A percentile compares a stretch with the other conserved stretches of the same genome.
Conservation (phyloP, 352 stramenopile species). For the Hyaloperonospora arabidopsidis region DNA sequence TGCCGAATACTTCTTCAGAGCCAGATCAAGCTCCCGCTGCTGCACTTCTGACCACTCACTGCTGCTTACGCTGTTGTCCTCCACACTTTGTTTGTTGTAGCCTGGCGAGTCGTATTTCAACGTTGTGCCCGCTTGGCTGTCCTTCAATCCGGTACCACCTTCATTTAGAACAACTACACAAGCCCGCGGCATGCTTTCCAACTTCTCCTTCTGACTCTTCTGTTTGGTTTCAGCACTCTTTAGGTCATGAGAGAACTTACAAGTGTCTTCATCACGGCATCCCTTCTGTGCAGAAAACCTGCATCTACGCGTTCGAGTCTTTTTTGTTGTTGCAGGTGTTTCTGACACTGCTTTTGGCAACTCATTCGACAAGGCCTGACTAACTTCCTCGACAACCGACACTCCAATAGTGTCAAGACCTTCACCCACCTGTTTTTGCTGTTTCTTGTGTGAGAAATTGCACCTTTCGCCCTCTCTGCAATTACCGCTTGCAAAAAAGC, state of each 20-base stretch:
- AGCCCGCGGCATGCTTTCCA: conserved; percentile 2
- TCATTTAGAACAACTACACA: conserved; percentile 15
- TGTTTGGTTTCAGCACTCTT: conserved; percentile 11
- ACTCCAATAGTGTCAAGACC: neutral
- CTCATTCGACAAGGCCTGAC: conserved; percentile 9
- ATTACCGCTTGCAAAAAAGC: conserved; percentile 44
- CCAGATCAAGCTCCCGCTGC: conserved; percentile 54
- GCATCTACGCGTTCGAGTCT: conserved; percentile 28
- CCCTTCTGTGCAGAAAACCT: conserved; percentile 46
- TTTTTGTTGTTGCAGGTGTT: conserved; percentile 11
- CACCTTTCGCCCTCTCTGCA: conserved; percentile 50
- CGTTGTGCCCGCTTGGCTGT: neutral
- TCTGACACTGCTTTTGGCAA: neutral
- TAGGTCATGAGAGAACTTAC: conserved; percentile 48
- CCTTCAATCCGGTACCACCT: neutral
- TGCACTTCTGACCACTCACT: conserved; percentile 54
- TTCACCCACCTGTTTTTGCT: conserved; percentile 14
- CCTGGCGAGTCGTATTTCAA: neutral
- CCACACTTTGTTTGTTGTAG: neutral
- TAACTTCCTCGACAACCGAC: conserved; percentile 15
- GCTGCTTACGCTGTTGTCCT: conserved; percentile 10
- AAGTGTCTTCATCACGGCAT: conserved; percentile 48
- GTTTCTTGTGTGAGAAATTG: conserved; percentile 37
- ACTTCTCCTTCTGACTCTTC: conserved; percentile 2
- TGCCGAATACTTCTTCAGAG: conserved; percentile 62